phyloP scores from a whole-genome alignment of 345 rosid genomes.

The Arabidopsis suecica region DNA sequence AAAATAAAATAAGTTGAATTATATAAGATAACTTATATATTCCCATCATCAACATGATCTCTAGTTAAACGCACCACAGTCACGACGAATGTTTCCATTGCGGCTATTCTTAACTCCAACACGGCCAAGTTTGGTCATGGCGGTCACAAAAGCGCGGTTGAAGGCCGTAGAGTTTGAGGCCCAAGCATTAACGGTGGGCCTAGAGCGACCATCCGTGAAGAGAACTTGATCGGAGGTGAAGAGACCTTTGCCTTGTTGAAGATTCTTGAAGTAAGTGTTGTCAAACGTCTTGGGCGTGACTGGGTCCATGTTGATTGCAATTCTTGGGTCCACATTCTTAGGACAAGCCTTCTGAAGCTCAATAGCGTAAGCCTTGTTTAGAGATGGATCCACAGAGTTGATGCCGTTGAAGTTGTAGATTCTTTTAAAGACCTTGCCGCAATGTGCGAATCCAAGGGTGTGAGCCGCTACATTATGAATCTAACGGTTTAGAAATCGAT shows the following conservation, averaged over 20 bases:
- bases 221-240: conserved; percentile 83
- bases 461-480: conserved; percentile 59
- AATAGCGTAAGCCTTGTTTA: conserved; percentile 56
- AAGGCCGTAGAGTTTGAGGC: conserved; percentile 53
- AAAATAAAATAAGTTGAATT: not conserved
- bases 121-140: conserved; percentile 74
- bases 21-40: not conserved
- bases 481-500: not conserved
- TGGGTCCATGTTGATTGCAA: conserved; percentile 81
- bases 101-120: conserved; percentile 63
- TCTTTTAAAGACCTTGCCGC: conserved; percentile 56
- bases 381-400: conserved; percentile 60
- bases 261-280: conserved; percentile 69
- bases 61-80: conserved; percentile 58
- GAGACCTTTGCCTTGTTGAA: conserved; percentile 67
- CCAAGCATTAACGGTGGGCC: conserved; percentile 61
- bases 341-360: conserved; percentile 73
- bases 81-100: conserved; percentile 64
- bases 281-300: conserved; percentile 66
- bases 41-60: not conserved
- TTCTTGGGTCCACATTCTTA: conserved; percentile 60
- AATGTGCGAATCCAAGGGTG: conserved; percentile 81
- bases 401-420: conserved; percentile 61
- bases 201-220: conserved; percentile 60
- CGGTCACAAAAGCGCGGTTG: conserved; percentile 56